Base-by-base conservation (phyloP, 352 stramenopile genomes). In the Globisporangium canariense region DNA sequence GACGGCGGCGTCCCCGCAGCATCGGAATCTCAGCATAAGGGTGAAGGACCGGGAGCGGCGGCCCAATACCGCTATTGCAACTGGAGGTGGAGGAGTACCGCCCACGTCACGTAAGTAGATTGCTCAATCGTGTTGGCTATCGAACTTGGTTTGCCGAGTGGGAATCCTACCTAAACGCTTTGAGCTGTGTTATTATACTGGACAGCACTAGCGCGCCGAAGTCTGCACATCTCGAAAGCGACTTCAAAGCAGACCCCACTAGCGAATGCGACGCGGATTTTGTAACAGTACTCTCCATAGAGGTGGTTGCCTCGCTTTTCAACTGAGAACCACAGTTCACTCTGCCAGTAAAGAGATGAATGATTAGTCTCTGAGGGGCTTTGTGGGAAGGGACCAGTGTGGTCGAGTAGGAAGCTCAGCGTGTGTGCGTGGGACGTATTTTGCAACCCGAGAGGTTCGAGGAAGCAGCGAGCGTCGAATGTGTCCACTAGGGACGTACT, bases 1-100 rank as follows among this genome's bases (percentile, higher is more conserved):
- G 11, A 67, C 60, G 1, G 50, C 71, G n/a, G 8, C 54, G 5
- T 69, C 67, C 0, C 53, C 70, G 10, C n/a, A 50, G 64, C 3
- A 77, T 4, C 41, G 71, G 54, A 79, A 74, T 25, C 18, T 58
- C 32, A 60, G 36, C 38, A 32, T 60, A 7, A 55, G 54, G 13
- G 62, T 64, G 18, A 70, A 43, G 53, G 28, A 69, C n/a, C 58
- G 43, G 6, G 51, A 64, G 40, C 58, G 41, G 34, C 30, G 16
- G 3, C 57, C 58, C 18, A 20, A 25, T 7, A 58, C 56, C 22
- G 45, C 64, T 20, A 41, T 14, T 41, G 64, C 11, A 10, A n/a
- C 16, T 22, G 20, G 16, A 8, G 0, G 7, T 30, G 18, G 14
- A 7, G 16, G 51, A 28, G 30, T 11, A 25, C 51, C 64, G 9